Conservation (phyloP, 2,329 filamentous ascomycete species). For the Pseudogymnoascus sp. region DNA sequence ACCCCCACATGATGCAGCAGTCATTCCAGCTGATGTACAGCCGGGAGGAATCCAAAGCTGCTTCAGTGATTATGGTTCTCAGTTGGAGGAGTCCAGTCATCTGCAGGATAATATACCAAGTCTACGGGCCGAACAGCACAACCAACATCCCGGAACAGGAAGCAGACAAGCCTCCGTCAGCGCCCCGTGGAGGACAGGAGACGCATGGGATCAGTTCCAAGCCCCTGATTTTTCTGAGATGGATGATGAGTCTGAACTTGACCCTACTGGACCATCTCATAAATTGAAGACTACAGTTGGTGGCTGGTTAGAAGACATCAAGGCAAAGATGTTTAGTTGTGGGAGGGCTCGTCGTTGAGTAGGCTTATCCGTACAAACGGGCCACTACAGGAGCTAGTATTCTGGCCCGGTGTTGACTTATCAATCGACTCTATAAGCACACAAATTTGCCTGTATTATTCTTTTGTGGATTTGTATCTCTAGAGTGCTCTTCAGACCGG, state of each 20-base stretch:
- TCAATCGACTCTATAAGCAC: background rate
- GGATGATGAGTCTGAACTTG: background rate
- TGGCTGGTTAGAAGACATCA: background rate
- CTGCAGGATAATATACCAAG: background rate
- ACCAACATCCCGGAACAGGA: background rate
- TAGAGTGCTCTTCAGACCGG: background rate
- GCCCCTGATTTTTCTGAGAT: background rate
- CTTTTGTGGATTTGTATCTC: constrained; percentile 3
- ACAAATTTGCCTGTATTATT: background rate
- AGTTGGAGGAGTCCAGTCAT: background rate
- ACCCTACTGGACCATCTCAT: background rate
- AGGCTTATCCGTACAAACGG: background rate
- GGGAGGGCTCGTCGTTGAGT: background rate
- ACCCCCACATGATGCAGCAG: background rate
- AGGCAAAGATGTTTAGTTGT: background rate
- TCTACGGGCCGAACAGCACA: background rate
- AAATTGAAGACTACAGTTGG: background rate
- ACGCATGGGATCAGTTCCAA: constrained; percentile 6
- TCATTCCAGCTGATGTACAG: background rate
- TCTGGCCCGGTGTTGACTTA: background rate
- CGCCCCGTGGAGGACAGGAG: background rate
- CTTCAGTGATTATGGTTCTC: background rate
- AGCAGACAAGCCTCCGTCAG: background rate
- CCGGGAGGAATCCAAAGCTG: background rate
- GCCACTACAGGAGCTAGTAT: background rate